Evolutionary conservation across 2,329 filamentous ascomycete genomes (phyloP).

Genomic region (Botrytis porri): DNA sequence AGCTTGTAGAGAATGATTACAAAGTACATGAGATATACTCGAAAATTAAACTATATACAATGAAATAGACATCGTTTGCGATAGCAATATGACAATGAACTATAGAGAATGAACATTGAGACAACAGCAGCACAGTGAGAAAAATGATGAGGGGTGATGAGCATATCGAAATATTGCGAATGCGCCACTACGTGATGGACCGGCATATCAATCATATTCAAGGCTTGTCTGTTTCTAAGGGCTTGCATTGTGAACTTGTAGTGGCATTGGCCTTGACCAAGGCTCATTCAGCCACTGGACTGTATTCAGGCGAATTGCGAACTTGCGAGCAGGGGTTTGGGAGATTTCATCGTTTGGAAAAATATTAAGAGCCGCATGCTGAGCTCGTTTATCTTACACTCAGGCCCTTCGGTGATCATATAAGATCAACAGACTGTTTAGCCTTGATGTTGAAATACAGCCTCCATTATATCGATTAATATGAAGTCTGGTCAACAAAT

Average conservation of each 20-base stretch:
- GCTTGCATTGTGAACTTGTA: neutral
- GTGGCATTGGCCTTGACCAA: neutral
- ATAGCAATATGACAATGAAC: neutral
- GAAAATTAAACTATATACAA: neutral
- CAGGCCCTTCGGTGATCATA: neutral
- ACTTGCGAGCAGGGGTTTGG: slow-evolving; percentile 4
- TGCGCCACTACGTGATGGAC: neutral
- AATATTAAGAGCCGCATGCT: neutral
- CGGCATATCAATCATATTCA: neutral
- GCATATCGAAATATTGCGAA: slow-evolving; percentile 9
- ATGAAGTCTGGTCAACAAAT: too few relatives aligned
- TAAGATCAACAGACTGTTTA: neutral
- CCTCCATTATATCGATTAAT: too few relatives aligned
- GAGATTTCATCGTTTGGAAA: neutral
- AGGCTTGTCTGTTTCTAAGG: neutral
- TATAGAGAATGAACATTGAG: neutral
- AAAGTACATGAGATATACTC: neutral
- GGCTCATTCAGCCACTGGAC: neutral
- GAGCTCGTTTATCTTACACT: neutral
- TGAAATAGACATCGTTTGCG: neutral
- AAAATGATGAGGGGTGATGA: neutral
- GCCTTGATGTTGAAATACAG: neutral
- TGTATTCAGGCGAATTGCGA: neutral
- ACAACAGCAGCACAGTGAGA: neutral
- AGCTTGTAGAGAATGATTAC: neutral